Evolutionary conservation across 1,284 basidiomycete genomes (phyloP), one percentile per base, ranked within the genome.

Genomic region (Cutaneotrichosporon arboriforme): DNA sequence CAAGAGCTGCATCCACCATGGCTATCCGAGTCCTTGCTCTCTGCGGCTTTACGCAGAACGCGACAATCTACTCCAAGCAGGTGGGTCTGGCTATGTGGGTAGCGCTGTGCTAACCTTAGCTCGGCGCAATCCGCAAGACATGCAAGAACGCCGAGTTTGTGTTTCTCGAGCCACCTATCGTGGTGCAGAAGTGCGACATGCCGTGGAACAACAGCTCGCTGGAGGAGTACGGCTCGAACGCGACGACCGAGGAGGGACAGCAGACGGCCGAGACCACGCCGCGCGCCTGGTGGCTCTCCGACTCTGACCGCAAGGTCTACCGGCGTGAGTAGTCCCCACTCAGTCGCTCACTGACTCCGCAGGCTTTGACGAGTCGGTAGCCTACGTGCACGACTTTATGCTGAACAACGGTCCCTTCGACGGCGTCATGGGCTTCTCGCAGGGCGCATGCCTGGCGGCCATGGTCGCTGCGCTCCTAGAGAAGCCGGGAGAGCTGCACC

Each of bases 371-470:
- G 84, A 86, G 52, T 79, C 78, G 7, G 59, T 79, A 7, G 55
- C 56, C 9, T 77, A 76, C 62, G 52, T 79, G 52, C 80, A 63
- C 62, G 74, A 76, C 21, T 72, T 74, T 31, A 55, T 78, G 54
- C 61, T 70, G 40, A 67, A 72, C 51, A 67, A 77, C 38, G 69
- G 65, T 4, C 76, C 75, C 0, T 80, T 79, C 43, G 75, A 79
- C 52, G 90, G 88, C 26, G 80, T 92, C 15, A 83, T 92, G 68
- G 88, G 88, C 8, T 90, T 90, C 73, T 87, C 86, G 52, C 88
- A 92, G 76, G 89, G 89, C 26, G 89, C 86, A 14, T 84, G 83
- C 13, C 82, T 91, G 77, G 89, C 88, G 23, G 84, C 83, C 7
- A 66, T 90, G 22, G 74, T 91, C 31, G 75, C 85, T 40, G 86